Conservation (phyloP, 2,329 filamentous ascomycete species). For the Colletotrichum theobromicola region DNA sequence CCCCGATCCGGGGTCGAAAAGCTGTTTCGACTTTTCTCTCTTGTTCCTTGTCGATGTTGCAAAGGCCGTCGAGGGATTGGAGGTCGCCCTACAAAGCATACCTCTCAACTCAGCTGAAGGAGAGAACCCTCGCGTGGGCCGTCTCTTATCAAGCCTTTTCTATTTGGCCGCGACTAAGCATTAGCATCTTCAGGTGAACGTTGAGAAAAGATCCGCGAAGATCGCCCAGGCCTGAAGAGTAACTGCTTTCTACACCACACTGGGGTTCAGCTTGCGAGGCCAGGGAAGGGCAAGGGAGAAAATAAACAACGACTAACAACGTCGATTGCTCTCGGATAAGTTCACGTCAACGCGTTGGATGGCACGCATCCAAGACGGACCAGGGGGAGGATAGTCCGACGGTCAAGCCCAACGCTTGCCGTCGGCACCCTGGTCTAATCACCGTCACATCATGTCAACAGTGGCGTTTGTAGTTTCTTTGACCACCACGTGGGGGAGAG, state of each 20-base stretch:
- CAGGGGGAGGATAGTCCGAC: neutral
- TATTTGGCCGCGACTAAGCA: neutral
- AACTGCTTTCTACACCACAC: neutral
- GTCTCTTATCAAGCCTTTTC: neutral
- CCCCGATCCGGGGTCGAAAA: neutral
- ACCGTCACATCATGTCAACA: neutral
- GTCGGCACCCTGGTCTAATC: neutral
- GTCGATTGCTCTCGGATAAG: neutral
- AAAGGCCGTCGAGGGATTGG: neutral
- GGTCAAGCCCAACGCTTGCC: neutral
- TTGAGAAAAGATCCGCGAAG: neutral
- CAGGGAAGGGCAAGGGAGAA: no score
- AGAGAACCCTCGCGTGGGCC: neutral
- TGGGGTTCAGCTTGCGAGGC: neutral
- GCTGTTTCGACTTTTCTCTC: neutral
- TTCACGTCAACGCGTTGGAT: neutral
- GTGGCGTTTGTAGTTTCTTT: neutral
- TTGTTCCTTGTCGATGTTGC: neutral
- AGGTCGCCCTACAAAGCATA: no score
- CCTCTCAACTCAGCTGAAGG: neutral
- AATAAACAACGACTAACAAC: no score
- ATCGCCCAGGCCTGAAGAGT: neutral
- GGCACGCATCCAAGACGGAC: neutral
- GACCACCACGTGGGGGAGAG: neutral
- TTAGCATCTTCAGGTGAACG: neutral